Evolutionary conservation across 2,329 filamentous ascomycete species (phyloP).

Genomic region (Dactylonectria macrodidyma): DNA sequence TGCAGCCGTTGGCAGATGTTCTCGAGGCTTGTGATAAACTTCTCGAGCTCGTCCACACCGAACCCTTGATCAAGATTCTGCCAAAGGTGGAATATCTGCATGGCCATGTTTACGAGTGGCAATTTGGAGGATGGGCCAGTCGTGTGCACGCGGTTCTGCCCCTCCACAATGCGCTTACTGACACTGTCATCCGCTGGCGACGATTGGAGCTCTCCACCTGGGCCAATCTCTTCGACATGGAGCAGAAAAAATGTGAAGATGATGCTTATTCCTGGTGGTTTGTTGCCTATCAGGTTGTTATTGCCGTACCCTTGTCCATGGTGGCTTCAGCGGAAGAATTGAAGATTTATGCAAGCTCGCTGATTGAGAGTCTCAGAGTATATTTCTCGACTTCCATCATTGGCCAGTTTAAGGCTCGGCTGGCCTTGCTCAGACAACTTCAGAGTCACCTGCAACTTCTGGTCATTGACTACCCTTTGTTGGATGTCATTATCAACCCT

Average conservation of each 20-base stretch:
- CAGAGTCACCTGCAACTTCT: conserved; percentile 77
- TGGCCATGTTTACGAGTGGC: conserved; percentile 91
- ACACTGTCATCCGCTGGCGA: conserved; percentile 88
- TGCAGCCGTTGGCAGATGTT: conserved; percentile 85
- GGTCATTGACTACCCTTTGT: conserved; percentile 68
- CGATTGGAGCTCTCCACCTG: conserved; percentile 93
- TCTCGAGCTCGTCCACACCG: conserved; percentile 81
- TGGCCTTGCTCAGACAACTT: conserved; percentile 78
- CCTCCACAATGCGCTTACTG: conserved; percentile 84
- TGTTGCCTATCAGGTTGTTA: conserved; percentile 90
- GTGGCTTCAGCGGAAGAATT: conserved; percentile 72
- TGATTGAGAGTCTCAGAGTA: conserved; percentile 82
- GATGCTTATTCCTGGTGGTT: conserved; percentile 97
- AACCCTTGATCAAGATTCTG: conserved; percentile 89
- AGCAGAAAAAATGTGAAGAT: conserved; percentile 80
- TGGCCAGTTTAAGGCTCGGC: conserved; percentile 83
- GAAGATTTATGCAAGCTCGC: conserved; percentile 73
- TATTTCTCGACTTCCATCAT: conserved; percentile 86
- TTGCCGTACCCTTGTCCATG: conserved; percentile 81
- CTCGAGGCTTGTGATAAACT: conserved; percentile 81
- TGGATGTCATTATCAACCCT: conserved; percentile 73
- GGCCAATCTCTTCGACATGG: conserved; percentile 89
- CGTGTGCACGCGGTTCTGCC: conserved; percentile 78
- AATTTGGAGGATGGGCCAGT: conserved; percentile 87
- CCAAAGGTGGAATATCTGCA: conserved; percentile 92